These are phyloP conservation scores for Huntiella bhutanensis DNA, from an alignment of 2,329 filamentous ascomycete species.

Conservation along the genomic window DNA sequence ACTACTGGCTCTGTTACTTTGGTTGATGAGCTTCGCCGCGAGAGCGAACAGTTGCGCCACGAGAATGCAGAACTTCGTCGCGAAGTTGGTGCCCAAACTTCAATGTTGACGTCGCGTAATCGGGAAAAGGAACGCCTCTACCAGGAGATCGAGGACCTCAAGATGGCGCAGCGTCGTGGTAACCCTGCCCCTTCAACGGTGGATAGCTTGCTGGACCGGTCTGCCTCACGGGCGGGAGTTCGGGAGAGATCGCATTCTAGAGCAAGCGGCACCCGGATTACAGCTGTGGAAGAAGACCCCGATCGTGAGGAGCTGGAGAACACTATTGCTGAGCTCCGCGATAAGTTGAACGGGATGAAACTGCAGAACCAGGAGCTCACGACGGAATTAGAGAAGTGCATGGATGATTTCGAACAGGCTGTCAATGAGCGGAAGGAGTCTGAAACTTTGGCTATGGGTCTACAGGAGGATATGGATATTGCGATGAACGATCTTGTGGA, in stretches of 20 bases:
- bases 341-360: conserved; percentile 70
- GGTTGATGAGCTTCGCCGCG: conserved; percentile 53
- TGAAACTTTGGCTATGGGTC: conserved; percentile 36
- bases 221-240: conserved; percentile 58
- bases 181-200: conserved; percentile 41
- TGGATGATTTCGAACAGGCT: conserved; percentile 60
- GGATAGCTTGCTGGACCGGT: conserved; percentile 87
- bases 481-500: conserved; percentile 62
- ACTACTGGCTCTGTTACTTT: conserved; percentile 45
- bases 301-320: conserved; percentile 77
- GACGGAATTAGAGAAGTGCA: conserved; percentile 59
- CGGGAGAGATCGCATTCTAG: conserved; percentile 57
- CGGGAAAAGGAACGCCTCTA: conserved; percentile 88
- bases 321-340: conserved; percentile 63
- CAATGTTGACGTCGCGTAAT: conserved; percentile 91
- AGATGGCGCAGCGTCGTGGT: conserved; percentile 63
- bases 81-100: conserved; percentile 87
- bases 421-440: conserved; percentile 43
- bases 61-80: conserved; percentile 84
- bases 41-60: conserved; percentile 60
- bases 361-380: conserved; percentile 80
- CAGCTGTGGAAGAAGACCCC: conserved; percentile 43
- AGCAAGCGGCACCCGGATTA: conserved; percentile 50
- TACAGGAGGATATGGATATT: conserved; percentile 67
- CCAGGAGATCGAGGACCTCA: conserved; percentile 92